Conservation (phyloP, 164 flowering plant species). For the Berberis thunbergii region DNA sequence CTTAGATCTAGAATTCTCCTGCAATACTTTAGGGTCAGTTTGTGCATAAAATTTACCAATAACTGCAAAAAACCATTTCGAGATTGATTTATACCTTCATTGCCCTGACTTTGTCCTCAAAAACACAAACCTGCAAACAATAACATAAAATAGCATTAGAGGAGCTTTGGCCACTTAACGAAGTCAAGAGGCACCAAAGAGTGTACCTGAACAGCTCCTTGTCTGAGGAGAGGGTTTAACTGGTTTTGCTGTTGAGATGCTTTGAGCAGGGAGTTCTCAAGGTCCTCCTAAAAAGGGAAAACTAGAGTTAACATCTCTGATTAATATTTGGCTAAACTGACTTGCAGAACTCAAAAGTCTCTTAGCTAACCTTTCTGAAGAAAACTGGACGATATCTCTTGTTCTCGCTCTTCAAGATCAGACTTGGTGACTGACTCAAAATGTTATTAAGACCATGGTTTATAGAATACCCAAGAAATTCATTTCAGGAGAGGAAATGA, state of each 20-base stretch:
- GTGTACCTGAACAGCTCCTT: constrained; percentile 73
- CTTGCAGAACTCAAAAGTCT: not conserved
- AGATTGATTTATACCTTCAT: constrained; percentile 49
- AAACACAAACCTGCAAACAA: constrained; percentile 49
- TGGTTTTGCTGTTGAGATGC: constrained; percentile 59
- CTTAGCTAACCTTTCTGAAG: constrained; percentile 67
- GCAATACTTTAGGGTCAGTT: constrained; percentile 18
- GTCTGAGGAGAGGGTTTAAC: constrained; percentile 49
- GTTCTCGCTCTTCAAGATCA: constrained; percentile 55
- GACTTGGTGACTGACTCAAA: constrained; percentile 58
- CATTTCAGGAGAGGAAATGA: not conserved
- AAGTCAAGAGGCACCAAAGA: constrained; percentile 1
- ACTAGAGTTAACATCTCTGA: not conserved
- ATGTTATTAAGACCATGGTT: constrained; percentile 2
- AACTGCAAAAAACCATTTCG: not conserved
- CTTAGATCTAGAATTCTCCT: constrained; percentile 44
- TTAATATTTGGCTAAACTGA: not conserved
- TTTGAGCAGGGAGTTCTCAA: constrained; percentile 52
- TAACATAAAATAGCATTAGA: not conserved
- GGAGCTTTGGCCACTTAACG: not conserved
- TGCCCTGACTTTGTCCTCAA: constrained; percentile 70
- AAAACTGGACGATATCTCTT: constrained; percentile 77
- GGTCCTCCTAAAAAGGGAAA: constrained; percentile 51
- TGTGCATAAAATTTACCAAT: not conserved
- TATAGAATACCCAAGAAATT: not conserved